Conservation (phyloP, 768 basidiomycete genomes). For the Boletus insuetus region DNA sequence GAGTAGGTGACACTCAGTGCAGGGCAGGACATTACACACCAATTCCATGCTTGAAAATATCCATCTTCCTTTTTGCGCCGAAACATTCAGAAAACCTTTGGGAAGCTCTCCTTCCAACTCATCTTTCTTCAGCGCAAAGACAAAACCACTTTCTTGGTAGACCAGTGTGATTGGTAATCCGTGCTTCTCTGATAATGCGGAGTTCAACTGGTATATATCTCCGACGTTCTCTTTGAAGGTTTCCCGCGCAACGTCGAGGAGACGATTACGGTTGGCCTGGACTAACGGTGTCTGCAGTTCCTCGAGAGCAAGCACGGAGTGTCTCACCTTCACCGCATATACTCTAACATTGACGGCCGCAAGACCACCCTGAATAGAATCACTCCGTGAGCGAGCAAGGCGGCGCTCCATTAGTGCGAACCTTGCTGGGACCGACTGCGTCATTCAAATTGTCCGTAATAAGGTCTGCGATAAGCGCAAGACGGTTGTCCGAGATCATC, state of each 20-base stretch:
- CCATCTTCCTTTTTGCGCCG: slow-evolving; percentile 66
- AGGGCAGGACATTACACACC: slow-evolving; percentile 41
- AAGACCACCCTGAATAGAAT: slow-evolving; percentile 55
- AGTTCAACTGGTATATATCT: slow-evolving; percentile 75
- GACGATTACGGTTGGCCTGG: slow-evolving; percentile 72
- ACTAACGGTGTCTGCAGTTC: neutral
- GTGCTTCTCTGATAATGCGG: slow-evolving; percentile 57
- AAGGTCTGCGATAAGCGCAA: slow-evolving; percentile 57
- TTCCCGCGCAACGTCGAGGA: slow-evolving; percentile 93
- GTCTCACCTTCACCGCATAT: slow-evolving; percentile 76
- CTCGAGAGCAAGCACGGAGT: neutral
- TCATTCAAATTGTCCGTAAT: slow-evolving; percentile 73
- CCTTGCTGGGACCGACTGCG: slow-evolving; percentile 59
- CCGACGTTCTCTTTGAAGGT: slow-evolving; percentile 92
- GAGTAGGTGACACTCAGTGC: neutral
- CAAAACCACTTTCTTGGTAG: slow-evolving; percentile 74
- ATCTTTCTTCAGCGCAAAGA: slow-evolving; percentile 66
- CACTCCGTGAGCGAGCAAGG: neutral
- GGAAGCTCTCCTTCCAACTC: slow-evolving; percentile 55
- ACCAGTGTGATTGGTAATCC: slow-evolving; percentile 61
- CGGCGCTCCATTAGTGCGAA: slow-evolving; percentile 21
- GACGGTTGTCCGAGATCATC: slow-evolving; percentile 75
- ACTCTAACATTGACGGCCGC: slow-evolving; percentile 76
- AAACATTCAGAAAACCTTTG: slow-evolving; percentile 66
- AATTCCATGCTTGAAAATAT: slow-evolving; percentile 79